A percentile compares a stretch with the other conserved stretches of the same genome.
Conservation (phyloP, 257 asterid species). For the Ocimum tenuiflorum region DNA sequence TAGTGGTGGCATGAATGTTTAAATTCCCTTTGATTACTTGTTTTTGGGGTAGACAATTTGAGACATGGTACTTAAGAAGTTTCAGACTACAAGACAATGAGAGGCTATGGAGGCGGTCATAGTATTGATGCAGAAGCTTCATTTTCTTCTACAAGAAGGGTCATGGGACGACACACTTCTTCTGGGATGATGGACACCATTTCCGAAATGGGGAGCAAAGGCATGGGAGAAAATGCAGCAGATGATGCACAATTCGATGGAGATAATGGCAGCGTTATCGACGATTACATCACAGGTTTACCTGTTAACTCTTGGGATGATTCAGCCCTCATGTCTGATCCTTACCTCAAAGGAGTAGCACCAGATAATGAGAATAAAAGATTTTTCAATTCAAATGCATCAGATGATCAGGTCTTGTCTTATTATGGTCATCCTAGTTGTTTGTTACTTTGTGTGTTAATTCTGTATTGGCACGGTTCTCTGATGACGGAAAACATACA, state of each 20-base stretch:
- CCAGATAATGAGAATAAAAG: slow-evolving; percentile 11
- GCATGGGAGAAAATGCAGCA: slow-evolving; percentile 20
- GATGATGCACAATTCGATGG: slow-evolving; percentile 11
- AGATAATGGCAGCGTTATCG: slow-evolving; percentile 17
- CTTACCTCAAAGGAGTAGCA: slow-evolving; percentile 27
- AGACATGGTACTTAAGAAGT: slow-evolving; percentile 20
- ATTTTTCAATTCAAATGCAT: not conserved
- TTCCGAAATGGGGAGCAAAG: slow-evolving; percentile 30
- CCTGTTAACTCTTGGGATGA: slow-evolving; percentile 54
- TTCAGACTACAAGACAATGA: slow-evolving; percentile 52
- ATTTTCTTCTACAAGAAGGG: slow-evolving; percentile 38
- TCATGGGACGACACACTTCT: slow-evolving; percentile 25
- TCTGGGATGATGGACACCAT: slow-evolving; percentile 41
- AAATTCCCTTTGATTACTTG: too few relatives aligned
- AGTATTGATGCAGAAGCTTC: slow-evolving; percentile 32
- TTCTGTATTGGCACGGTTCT: not conserved
- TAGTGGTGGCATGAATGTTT: too few relatives aligned
- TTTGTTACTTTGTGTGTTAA: not conserved
- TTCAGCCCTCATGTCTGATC: slow-evolving; percentile 28
- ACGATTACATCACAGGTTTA: slow-evolving; percentile 33
- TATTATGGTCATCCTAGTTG: not conserved
- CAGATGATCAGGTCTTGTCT: slow-evolving; percentile 23
- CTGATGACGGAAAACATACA: slow-evolving; percentile 6
- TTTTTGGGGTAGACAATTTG: not conserved
- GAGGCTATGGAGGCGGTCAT: slow-evolving; percentile 40